Base-by-base conservation (phyloP, 495 filamentous ascomycete species). In the Daldinia grandis region DNA sequence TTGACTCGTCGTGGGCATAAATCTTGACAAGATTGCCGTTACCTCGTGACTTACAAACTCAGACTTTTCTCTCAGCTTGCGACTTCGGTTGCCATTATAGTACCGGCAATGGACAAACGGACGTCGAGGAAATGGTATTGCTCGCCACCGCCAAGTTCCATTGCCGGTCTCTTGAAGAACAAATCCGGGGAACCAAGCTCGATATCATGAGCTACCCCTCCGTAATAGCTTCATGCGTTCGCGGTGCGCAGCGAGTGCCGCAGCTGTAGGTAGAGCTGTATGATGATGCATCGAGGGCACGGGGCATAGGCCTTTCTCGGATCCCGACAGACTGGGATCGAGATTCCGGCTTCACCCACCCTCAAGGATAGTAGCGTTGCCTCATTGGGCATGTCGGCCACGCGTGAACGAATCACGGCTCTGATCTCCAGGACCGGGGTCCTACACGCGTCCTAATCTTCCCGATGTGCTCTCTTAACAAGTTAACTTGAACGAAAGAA, bases 271-370 rank as follows among this genome's bases (percentile, higher is more conserved):
- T 59, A 70, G 33, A 47, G 21, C 37, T 60, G 42, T 66, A 66
- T 61, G 57, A 62, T 58, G 58, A 66, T 65, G 62, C 50, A 62
- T 58, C 38, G 19, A 30, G 57, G 24, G 19, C 14, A 38, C n/a
- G 58, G 50, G 40, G 25, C 40, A 10, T 19, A 33, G 56, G 53
- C 49, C 14, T 12, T 54, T 37, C 15, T 64, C 58, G 42, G 12
- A 68, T 65, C 55, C 70, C 70, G 70, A 69, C 65, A 73, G 57
- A 50, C 70, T 73, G 70, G 70, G 70, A 68, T 73, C 28, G 49
- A 62, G 60, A 60, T 73, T 73, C 70, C 70, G 70, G 57, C 60
- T 69, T 73, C 33, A 73, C 70, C 70, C 70, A 73, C 58, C 15
- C 5, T 14, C 50, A 31, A 58, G 56, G 57, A 37, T 67, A 17